A percentile compares a stretch with the other conserved stretches of the same genome.
phyloP scores from a whole-genome alignment of 2,329 filamentous ascomycete genomes.

The Colletotrichum cereale region DNA sequence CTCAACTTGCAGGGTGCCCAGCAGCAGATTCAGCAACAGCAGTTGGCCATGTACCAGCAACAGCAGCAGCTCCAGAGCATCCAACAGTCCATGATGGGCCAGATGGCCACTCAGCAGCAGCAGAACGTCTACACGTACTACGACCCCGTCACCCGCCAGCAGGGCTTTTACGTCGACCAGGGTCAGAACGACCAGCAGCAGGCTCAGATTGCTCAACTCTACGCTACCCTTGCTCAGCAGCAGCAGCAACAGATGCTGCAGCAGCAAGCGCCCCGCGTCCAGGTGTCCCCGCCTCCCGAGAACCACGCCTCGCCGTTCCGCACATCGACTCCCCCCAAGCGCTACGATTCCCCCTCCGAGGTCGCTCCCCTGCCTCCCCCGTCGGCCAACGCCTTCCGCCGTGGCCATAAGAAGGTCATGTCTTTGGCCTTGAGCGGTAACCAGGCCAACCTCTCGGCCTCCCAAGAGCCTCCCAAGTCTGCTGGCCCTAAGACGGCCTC shows the following conservation, averaged over 20 bases:
- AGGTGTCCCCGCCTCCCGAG: conserved; percentile 84
- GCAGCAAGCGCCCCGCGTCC: conserved; percentile 76
- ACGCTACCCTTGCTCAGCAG: conserved; percentile 47
- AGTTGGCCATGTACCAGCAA: conserved; percentile 59
- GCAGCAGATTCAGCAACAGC: conserved; percentile 61
- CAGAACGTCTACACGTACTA: conserved; percentile 86
- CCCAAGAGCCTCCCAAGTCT: conserved; percentile 64
- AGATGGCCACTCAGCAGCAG: conserved; percentile 64
- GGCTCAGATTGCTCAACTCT: conserved; percentile 47
- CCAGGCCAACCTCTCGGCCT: conserved; percentile 57
- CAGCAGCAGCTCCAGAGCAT: conserved; percentile 57
- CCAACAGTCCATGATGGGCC: conserved; percentile 57
- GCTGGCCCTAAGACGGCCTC: conserved; percentile 82
- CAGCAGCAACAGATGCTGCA: conserved; percentile 57
- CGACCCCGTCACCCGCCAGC: conserved; percentile 88
- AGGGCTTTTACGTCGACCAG: conserved; percentile 83
- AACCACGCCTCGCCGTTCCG: conserved; percentile 65
- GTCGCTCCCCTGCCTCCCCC: conserved; percentile 82
- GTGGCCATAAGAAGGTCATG: conserved; percentile 90
- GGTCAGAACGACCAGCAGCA: conserved; percentile 64
- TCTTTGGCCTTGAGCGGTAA: conserved; percentile 76
- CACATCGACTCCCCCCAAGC: conserved; percentile 75
- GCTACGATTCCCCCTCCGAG: conserved; percentile 77
- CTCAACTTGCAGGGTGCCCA: conserved; percentile 73
- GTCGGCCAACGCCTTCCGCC: conserved; percentile 91